Evolutionary conservation across 2,329 filamentous ascomycete species (phyloP), one percentile per base, ranked within the genome.

Genomic region (Metarhizium brunneum): DNA sequence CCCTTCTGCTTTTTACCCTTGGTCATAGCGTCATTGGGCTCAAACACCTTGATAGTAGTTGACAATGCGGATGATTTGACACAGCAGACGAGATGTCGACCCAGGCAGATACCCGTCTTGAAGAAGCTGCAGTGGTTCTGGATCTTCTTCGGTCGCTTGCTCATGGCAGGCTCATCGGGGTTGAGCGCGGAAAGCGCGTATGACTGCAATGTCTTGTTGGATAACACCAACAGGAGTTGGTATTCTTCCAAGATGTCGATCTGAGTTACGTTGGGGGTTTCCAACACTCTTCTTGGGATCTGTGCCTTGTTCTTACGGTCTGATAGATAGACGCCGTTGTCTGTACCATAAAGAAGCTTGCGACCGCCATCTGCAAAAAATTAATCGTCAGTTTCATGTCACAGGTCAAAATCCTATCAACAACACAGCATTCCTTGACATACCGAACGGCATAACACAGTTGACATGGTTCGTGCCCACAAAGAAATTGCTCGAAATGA

Each of bases 71-170:
- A 92, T 45, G 90, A 95, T 76, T 96, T 97, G 66, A 97, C 94
- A 63, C 90, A 95, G 73, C 92, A 97, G 35, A 99, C 94, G 54
- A 99, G 79, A 68, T 97, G 94, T 59, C 94, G 84, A 38, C 94
- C 92, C 57, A 96, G 81, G 68, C 94, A 97, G 65, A 96, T 95
- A 43, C 94, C 94, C 18, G 91, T 88, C 73, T 95, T 96, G 84
- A 99, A 99, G 76, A 97, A 99, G 71, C 92, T 96, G 71, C 92
- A 95, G 73, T 96, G 92, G 64, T 89, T 95, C 71, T 92, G 88
- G 60, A 99, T 97, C 78, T 96, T 96, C 76, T 94, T 92, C 8
- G 91, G 90, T 47, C 91, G 84, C 70, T 94, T 96, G 16, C 84
- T 84, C 55, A 92, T 77, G 38, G 89, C 82, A 53, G 86, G 86